These are phyloP conservation scores for Bacidia rubella DNA, from an alignment of 495 filamentous ascomycete species.

Conservation along the genomic window DNA sequence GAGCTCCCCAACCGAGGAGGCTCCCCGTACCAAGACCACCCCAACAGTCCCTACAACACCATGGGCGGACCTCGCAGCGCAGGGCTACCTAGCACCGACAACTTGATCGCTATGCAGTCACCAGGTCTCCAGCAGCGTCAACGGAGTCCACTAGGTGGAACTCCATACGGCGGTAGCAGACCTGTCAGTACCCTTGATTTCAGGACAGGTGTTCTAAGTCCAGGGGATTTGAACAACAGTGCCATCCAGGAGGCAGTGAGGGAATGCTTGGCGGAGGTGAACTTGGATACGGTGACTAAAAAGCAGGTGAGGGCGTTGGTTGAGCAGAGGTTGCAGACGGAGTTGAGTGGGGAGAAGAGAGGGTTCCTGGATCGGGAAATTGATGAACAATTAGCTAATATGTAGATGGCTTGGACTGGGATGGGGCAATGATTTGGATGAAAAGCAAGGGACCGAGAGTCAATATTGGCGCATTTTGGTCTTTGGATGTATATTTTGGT, in stretches of 20 bases:
- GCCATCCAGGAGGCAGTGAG: conserved; percentile 73
- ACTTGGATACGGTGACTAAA: conserved; percentile 92
- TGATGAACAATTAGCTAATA: conserved; percentile 84
- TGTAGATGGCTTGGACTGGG: conserved; percentile 39
- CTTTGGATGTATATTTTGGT: neutral
- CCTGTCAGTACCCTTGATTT: conserved; percentile 67
- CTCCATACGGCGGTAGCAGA: conserved; percentile 28
- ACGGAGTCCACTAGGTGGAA: conserved; percentile 39
- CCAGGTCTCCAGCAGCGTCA: conserved; percentile 30
- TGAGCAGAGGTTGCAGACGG: conserved; percentile 81
- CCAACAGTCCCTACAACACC: conserved; percentile 24
- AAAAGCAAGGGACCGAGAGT: neutral
- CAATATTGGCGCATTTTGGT: neutral
- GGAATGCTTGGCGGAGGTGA: conserved; percentile 70
- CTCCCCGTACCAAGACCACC: conserved; percentile 34
- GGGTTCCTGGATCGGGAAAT: conserved; percentile 82
- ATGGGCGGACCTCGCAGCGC: conserved; percentile 42
- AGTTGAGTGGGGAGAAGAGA: conserved; percentile 67
- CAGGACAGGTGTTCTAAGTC: conserved; percentile 49
- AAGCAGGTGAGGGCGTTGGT: conserved; percentile 89
- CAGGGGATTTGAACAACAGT: conserved; percentile 40
- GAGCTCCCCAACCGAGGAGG: conserved; percentile 34
- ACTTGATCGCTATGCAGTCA: conserved; percentile 36
- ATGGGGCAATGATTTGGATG: neutral
- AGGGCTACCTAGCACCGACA: conserved; percentile 45